Percentiles rank a stretch among this genome's conserved stretches.
These are phyloP conservation scores for Tagetes patula DNA, from an alignment of 129 eudicot genomes.

Conservation along the genomic window DNA sequence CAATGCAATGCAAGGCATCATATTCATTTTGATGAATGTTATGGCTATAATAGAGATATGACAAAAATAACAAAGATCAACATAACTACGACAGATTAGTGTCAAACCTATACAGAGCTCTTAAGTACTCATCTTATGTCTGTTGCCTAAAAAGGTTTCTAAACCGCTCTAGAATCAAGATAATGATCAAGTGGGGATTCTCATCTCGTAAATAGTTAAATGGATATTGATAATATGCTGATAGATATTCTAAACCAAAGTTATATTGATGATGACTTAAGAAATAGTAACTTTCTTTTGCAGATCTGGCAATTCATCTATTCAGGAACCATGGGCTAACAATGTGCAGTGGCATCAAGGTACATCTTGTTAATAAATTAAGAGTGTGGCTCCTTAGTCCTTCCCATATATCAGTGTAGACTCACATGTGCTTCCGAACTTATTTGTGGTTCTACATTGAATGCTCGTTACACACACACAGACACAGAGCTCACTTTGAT, in stretches of 20 bases:
- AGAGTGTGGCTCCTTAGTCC: background rate
- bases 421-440: background rate
- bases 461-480: background rate
- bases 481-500: background rate
- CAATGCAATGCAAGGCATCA: background rate
- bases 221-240: background rate
- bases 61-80: background rate
- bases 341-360: conserved; percentile 88
- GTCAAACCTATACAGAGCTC: background rate
- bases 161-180: background rate
- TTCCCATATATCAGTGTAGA: conserved; percentile 9
- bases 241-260: background rate
- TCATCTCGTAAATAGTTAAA: background rate
- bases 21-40: background rate
- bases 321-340: conserved; percentile 78
- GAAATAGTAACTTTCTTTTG: conserved; percentile 19
- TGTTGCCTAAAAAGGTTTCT: background rate
- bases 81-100: background rate
- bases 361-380: conserved; percentile 23
- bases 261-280: background rate
- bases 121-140: background rate
- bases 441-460: background rate
- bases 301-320: conserved; percentile 79
- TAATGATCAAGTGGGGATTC: background rate
- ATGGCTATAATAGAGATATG: background rate